Evolutionary conservation across 176 grass and related monocot species (phyloP).

Genomic region (Phyllostachys edulis): DNA sequence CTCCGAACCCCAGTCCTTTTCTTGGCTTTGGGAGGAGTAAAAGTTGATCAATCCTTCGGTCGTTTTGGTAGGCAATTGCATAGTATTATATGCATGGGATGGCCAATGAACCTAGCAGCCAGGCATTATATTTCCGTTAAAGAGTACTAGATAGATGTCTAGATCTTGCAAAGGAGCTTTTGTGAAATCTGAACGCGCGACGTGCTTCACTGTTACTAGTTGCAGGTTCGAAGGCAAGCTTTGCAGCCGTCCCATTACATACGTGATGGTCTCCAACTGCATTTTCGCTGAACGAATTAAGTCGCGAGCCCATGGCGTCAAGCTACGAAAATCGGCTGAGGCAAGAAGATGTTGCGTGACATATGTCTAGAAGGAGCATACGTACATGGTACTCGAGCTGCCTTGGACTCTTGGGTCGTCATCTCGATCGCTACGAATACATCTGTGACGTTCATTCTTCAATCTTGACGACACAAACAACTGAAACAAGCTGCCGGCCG

Average conservation of each 20-base stretch:
- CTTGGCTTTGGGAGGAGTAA: conserved; percentile 52
- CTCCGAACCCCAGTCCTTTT: conserved; percentile 24
- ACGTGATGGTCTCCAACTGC: conserved; percentile 1
- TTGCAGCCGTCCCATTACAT: conserved; percentile 15
- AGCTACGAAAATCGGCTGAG: conserved; percentile 8
- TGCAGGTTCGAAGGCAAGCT: neutral
- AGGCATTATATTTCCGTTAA: too few species aligned
- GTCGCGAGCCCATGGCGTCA: conserved; percentile 17
- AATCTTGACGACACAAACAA: conserved; percentile 39
- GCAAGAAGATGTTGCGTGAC: conserved; percentile 17
- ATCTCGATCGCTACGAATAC: too few species aligned
- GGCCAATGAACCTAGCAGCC: neutral
- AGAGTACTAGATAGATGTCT: neutral
- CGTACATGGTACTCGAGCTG: neutral
- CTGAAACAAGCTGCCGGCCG: conserved; percentile 20
- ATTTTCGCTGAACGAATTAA: neutral
- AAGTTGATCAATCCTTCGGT: conserved; percentile 25
- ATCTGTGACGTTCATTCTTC: neutral
- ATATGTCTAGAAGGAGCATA: neutral
- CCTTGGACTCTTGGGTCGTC: neutral
- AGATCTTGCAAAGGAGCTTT: neutral
- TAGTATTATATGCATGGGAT: conserved; percentile 19
- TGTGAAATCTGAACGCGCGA: neutral
- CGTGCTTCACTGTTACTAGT: neutral
- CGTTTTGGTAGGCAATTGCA: conserved; percentile 24